Percentiles rank a stretch among this genome's conserved stretches.
Evolutionary conservation across 2,329 filamentous ascomycete species (phyloP).

Genomic region (Diaporthe sp.): DNA sequence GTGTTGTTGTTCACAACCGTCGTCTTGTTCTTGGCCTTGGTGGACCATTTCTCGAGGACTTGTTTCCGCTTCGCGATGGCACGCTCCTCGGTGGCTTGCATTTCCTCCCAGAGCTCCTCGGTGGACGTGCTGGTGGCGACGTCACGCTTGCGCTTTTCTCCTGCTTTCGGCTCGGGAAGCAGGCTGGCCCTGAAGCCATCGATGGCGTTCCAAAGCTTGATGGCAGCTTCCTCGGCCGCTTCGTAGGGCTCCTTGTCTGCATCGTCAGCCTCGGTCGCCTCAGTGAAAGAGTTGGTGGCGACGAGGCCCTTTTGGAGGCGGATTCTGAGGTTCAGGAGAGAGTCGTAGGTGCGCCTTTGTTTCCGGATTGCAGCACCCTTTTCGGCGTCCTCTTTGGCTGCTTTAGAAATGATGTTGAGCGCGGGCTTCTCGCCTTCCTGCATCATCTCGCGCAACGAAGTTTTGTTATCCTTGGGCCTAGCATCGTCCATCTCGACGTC

Average conservation of each 20-base stretch:
- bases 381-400: slow-evolving; percentile 79
- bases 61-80: slow-evolving; percentile 72
- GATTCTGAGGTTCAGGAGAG: slow-evolving; percentile 89
- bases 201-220: slow-evolving; percentile 86
- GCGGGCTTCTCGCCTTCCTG: slow-evolving; percentile 74
- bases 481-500: slow-evolving; percentile 44
- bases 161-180: slow-evolving; percentile 57
- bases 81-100: slow-evolving; percentile 72
- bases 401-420: slow-evolving; percentile 68
- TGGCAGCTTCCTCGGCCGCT: slow-evolving; percentile 85
- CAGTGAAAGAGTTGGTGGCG: slow-evolving; percentile 78
- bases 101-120: slow-evolving; percentile 77
- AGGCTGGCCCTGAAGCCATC: slow-evolving; percentile 75
- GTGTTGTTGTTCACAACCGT: slow-evolving; percentile 58
- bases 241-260: slow-evolving; percentile 67
- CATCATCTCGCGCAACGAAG: slow-evolving; percentile 75
- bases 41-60: slow-evolving; percentile 90
- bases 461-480: slow-evolving; percentile 52
- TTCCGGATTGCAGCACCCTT: slow-evolving; percentile 89
- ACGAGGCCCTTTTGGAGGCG: slow-evolving; percentile 92
- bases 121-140: slow-evolving; percentile 67
- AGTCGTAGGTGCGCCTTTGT: slow-evolving; percentile 88
- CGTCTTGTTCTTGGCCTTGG: slow-evolving; percentile 75
- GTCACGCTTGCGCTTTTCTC: slow-evolving; percentile 70
- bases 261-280: slow-evolving; percentile 50